phyloP scores from a whole-genome alignment of 1,284 basidiomycete species.

The Tylopilus sp. region DNA sequence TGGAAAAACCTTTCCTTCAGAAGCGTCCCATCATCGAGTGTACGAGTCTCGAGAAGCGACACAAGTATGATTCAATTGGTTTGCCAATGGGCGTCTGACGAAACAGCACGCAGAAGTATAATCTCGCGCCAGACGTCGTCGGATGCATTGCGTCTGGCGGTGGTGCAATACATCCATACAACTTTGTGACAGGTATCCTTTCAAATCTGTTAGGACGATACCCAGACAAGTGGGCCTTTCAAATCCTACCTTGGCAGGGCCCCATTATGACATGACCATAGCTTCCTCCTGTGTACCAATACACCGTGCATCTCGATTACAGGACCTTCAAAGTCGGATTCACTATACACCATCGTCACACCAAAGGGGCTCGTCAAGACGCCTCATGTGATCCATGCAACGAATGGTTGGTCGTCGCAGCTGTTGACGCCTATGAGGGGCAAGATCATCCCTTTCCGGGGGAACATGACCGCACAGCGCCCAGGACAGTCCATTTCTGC shows the following conservation, averaged over 20 bases:
- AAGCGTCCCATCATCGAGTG: slow-evolving; percentile 44
- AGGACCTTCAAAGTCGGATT: slow-evolving; percentile 34
- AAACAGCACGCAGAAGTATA: slow-evolving; percentile 44
- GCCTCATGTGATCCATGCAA: slow-evolving; percentile 62
- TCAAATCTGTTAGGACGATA: slow-evolving; percentile 48
- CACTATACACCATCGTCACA: slow-evolving; percentile 51
- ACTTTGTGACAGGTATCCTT: slow-evolving; percentile 53
- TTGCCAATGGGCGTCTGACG: not conserved
- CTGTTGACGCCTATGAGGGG: slow-evolving; percentile 53
- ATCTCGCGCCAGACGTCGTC: slow-evolving; percentile 43
- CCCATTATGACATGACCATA: slow-evolving; percentile 26
- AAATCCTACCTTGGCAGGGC: not conserved
- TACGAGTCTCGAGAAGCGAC: slow-evolving; percentile 46
- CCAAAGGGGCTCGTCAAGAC: slow-evolving; percentile 51
- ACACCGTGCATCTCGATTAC: slow-evolving; percentile 51
- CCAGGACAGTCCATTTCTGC: slow-evolving; percentile 48
- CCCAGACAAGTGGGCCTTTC: slow-evolving; percentile 46
- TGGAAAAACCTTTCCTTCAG: slow-evolving; percentile 49
- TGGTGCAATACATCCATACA: slow-evolving; percentile 56
- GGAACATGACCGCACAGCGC: slow-evolving; percentile 57
- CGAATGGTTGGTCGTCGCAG: slow-evolving; percentile 65
- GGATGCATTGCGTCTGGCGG: slow-evolving; percentile 52
- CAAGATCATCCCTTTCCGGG: slow-evolving; percentile 58
- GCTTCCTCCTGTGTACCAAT: slow-evolving; percentile 51
- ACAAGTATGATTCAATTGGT: slow-evolving; percentile 38